Conservation (phyloP, 768 basidiomycete species). For the Hydnomerulius pinastri region DNA sequence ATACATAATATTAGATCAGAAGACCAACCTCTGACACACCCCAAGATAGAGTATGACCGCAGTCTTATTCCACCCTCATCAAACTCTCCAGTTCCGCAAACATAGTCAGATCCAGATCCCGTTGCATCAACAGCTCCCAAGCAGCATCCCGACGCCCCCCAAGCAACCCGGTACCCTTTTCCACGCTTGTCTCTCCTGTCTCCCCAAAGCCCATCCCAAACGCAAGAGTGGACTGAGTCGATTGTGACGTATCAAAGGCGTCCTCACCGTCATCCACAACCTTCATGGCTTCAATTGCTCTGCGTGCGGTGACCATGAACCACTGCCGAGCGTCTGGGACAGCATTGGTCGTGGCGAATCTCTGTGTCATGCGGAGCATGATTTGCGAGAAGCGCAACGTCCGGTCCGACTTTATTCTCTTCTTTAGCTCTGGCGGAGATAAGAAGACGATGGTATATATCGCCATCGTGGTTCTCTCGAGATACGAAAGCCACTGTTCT, state of each 20-base stretch:
- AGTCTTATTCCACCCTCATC: constrained; percentile 58
- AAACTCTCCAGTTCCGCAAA: constrained; percentile 82
- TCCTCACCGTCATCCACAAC: constrained; percentile 77
- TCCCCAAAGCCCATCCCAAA: constrained; percentile 90
- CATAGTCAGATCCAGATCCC: constrained; percentile 72
- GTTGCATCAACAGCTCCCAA: constrained; percentile 70
- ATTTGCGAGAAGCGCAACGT: constrained; percentile 68
- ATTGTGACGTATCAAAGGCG: constrained; percentile 66
- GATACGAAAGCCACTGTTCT: constrained; percentile 73
- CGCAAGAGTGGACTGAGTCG: constrained; percentile 59
- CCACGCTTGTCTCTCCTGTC: constrained; percentile 60
- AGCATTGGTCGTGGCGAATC: constrained; percentile 50
- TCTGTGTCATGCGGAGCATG: constrained; percentile 71
- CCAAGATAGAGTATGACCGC: not conserved
- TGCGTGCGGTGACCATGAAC: constrained; percentile 57
- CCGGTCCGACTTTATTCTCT: constrained; percentile 63
- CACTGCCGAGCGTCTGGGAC: constrained; percentile 52
- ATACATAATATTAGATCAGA: constrained; percentile 13
- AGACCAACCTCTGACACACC: too few species aligned
- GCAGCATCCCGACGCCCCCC: constrained; percentile 71
- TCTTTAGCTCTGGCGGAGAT: constrained; percentile 74
- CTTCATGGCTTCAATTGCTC: constrained; percentile 78
- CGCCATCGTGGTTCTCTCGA: constrained; percentile 79
- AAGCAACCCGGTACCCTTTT: constrained; percentile 75
- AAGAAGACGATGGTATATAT: constrained; percentile 88